phyloP scores from a whole-genome alignment of 345 rosid species.

The Durio zibethinus region DNA sequence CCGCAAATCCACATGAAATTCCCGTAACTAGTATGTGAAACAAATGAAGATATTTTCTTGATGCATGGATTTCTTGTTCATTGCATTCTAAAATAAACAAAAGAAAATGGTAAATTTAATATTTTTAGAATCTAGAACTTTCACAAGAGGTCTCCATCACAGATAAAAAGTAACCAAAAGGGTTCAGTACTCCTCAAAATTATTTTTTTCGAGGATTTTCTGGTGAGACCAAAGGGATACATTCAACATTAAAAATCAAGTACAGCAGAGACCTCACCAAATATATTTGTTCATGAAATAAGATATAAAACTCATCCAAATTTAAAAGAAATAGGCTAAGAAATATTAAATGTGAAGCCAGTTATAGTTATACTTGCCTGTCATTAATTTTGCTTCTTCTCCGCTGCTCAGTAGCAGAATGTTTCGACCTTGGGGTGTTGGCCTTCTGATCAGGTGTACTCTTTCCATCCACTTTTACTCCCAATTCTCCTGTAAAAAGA shows the following conservation, averaged over 20 bases:
- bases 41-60: neutral
- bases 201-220: neutral
- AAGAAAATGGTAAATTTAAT: neutral
- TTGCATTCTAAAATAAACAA: neutral
- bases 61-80: neutral
- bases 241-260: neutral
- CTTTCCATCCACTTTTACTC: conserved; percentile 61
- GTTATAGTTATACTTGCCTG: conserved; percentile 41
- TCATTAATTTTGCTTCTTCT: conserved; percentile 97
- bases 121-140: neutral
- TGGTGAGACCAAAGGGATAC: neutral
- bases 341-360: neutral
- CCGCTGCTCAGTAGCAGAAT: conserved; percentile 97
- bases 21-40: neutral
- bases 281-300: neutral
- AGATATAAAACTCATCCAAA: neutral
- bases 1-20: neutral
- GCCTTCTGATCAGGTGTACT: conserved; percentile 68
- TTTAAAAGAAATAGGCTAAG: neutral
- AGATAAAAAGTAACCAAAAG: neutral
- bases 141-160: neutral
- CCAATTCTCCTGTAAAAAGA: conserved; percentile 47
- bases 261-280: neutral
- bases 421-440: conserved; percentile 90
- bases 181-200: neutral